Percentiles rank a stretch among this genome's conserved stretches.
Conservation (phyloP, 2,329 filamentous ascomycete genomes). For the Pyricularia grisea region DNA sequence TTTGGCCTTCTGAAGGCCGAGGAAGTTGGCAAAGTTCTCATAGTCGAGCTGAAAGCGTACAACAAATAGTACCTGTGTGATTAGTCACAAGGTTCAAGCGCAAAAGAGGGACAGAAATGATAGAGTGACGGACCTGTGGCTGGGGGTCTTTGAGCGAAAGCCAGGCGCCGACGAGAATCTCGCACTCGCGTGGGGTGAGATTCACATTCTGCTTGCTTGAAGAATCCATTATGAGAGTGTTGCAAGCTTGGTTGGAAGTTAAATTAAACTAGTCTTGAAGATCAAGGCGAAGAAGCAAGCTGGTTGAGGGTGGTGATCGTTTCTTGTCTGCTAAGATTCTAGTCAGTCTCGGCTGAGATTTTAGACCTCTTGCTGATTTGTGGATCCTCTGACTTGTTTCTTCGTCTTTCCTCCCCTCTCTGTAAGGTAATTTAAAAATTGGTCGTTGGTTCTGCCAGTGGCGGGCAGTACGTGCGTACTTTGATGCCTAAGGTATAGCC, state of each 20-base stretch:
- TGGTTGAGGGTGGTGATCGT: not conserved
- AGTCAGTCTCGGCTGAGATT: too few relatives aligned
- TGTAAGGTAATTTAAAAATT: too few relatives aligned
- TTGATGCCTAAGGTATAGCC: too few relatives aligned
- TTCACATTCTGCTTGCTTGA: not conserved
- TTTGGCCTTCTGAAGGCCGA: slow-evolving; percentile 9
- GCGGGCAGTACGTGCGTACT: too few relatives aligned
- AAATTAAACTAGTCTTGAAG: too few relatives aligned
- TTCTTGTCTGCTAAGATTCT: not conserved
- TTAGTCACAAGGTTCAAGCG: too few relatives aligned
- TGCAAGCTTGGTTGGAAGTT: not conserved
- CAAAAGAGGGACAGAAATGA: too few relatives aligned
- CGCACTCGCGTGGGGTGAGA: not conserved
- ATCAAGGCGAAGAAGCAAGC: not conserved
- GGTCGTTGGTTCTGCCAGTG: too few relatives aligned
- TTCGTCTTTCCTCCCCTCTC: too few relatives aligned
- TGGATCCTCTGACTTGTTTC: too few relatives aligned
- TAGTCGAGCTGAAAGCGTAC: slow-evolving; percentile 9
- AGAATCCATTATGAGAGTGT: not conserved
- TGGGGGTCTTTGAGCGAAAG: not conserved
- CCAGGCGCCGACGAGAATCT: slow-evolving; percentile 4
- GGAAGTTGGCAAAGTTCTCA: slow-evolving; percentile 9
- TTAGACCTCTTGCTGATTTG: too few relatives aligned
- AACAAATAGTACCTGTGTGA: not conserved
- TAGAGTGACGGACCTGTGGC: not conserved